Evolutionary conservation across 176 grass and related monocot species (phyloP).

Genomic region (Metroxylon sagu): DNA sequence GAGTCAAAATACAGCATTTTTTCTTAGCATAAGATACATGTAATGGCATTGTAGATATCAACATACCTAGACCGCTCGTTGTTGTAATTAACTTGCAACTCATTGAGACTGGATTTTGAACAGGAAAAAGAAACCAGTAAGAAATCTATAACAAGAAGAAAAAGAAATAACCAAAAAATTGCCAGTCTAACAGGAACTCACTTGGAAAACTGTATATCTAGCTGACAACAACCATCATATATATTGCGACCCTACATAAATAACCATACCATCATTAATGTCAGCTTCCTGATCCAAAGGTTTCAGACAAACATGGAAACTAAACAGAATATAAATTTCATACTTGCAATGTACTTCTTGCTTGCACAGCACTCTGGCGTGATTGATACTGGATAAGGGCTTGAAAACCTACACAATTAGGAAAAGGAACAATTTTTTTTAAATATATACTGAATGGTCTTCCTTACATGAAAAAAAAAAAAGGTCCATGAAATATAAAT

Average conservation of each 20-base stretch:
- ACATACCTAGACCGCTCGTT: conserved; percentile 88
- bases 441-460: conserved; percentile 13
- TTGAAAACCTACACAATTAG: conserved; percentile 69
- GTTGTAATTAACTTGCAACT: conserved; percentile 99
- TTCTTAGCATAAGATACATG: too few species aligned
- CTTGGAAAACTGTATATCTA: conserved; percentile 99
- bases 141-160: conserved; percentile 4
- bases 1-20: too few species aligned
- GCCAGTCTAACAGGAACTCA: conserved; percentile 25
- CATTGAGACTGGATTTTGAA: conserved; percentile 62
- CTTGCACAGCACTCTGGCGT: conserved; percentile 73
- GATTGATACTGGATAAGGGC: conserved; percentile 85
- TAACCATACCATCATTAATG: conserved; percentile 1
- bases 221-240: conserved; percentile 99
- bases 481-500: too few species aligned
- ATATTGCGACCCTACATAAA: conserved; percentile 82
- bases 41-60: neutral
- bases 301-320: neutral
- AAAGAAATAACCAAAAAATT: conserved; percentile 5
- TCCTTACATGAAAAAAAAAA: neutral
- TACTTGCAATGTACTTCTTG: conserved; percentile 81
- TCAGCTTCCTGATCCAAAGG: too few species aligned
- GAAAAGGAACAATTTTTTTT: neutral
- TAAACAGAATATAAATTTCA: conserved; percentile 26
- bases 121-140: conserved; percentile 24